Evolutionary conservation across 495 filamentous ascomycete genomes (phyloP).

Genomic region (Penicillium maclennaniae): DNA sequence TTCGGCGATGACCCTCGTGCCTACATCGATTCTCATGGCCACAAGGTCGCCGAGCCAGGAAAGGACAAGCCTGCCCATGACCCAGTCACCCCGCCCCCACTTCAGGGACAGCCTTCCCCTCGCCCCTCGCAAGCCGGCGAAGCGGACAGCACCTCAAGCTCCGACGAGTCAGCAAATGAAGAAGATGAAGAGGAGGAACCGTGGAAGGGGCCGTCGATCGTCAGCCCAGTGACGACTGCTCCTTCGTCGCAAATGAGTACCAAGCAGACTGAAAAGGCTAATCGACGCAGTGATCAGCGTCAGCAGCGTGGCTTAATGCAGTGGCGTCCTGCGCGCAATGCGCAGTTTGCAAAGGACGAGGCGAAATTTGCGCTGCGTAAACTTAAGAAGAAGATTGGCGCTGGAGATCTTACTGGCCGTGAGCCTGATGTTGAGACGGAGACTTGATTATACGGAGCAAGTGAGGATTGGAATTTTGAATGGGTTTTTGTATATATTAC

Average conservation of each 20-base stretch:
- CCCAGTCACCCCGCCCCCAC: conserved; percentile 46
- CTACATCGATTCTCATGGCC: conserved; percentile 47
- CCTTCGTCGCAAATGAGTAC: conserved; percentile 15
- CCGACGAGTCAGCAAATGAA: conserved; percentile 12
- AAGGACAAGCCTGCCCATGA: conserved; percentile 55
- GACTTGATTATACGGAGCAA: conserved; percentile 13
- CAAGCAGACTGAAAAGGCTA: conserved; percentile 30
- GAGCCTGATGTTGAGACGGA: conserved; percentile 55
- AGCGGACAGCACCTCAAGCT: conserved; percentile 3
- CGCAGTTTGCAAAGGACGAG: conserved; percentile 49
- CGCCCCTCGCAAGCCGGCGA: neutral
- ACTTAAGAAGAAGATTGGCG: conserved; percentile 44
- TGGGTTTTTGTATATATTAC: conserved; percentile 1
- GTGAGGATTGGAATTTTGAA: neutral
- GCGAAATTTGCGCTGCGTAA: conserved; percentile 46
- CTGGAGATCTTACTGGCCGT: conserved; percentile 43
- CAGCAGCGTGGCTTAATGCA: conserved; percentile 53
- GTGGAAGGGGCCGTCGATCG: conserved; percentile 11
- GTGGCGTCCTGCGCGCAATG: conserved; percentile 54
- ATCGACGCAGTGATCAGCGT: conserved; percentile 46
- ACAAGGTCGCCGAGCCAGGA: conserved; percentile 53
- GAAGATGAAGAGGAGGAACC: conserved; percentile 12
- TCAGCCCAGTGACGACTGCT: conserved; percentile 8
- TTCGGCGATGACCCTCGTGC: conserved; percentile 65
- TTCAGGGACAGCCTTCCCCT: conserved; percentile 31